Evolutionary conservation across 352 stramenopile genomes (phyloP).

Genomic region (Thraustotheca clavata): DNA sequence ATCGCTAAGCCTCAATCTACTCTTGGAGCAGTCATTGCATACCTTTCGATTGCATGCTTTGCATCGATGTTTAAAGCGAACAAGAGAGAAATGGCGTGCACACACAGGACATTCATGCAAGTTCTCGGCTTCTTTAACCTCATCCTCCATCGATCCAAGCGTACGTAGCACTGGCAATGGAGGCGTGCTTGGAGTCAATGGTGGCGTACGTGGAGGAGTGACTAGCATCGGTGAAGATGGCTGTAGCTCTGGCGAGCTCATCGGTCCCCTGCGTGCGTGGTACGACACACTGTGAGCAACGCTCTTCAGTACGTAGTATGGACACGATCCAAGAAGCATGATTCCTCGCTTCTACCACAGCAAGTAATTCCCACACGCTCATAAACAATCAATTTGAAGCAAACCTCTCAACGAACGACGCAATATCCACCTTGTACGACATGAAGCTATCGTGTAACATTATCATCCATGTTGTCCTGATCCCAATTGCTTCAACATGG

Average conservation of each 20-base stretch:
- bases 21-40: slow-evolving; percentile 80
- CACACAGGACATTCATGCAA: slow-evolving; percentile 15
- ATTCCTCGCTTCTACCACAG: no score
- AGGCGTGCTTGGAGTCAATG: background rate
- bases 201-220: background rate
- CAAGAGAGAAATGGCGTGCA: slow-evolving; percentile 33
- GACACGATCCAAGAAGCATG: no score
- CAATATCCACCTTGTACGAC: no score
- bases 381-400: no score
- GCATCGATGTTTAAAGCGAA: slow-evolving; percentile 74
- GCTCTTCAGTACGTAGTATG: no score
- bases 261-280: background rate
- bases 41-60: slow-evolving; percentile 60
- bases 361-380: no score
- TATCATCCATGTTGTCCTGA: no score
- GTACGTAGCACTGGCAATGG: background rate
- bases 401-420: no score
- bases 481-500: no score
- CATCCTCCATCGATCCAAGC: slow-evolving; percentile 5
- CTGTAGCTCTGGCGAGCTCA: background rate
- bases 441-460: no score
- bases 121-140: background rate
- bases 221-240: background rate
- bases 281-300: background rate
- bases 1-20: slow-evolving; percentile 26